A percentile compares a stretch with the other conserved stretches of the same genome.
Evolutionary conservation across 1,139 yeast species (phyloP).

Genomic region (Meyerozyma elateridarum): DNA sequence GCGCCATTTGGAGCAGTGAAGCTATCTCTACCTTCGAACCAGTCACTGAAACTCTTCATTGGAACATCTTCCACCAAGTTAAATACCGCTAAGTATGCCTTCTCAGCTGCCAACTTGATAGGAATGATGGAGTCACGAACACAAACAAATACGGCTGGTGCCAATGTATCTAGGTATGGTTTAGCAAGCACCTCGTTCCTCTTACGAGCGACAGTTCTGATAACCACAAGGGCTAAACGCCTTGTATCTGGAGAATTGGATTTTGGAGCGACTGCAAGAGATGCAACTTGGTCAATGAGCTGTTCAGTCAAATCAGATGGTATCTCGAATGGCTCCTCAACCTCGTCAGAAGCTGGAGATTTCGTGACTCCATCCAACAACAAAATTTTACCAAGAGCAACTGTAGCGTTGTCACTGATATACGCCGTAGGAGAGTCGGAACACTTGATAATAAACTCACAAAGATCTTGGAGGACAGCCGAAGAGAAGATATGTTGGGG

Average conservation of each 20-base stretch:
- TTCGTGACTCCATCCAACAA: slow-evolving; percentile 42
- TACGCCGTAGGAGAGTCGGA: slow-evolving; percentile 46
- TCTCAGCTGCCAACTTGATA: slow-evolving; percentile 90
- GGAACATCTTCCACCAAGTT: slow-evolving; percentile 67
- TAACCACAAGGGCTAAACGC: slow-evolving; percentile 70
- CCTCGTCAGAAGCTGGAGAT: slow-evolving; percentile 29
- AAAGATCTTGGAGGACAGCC: slow-evolving; percentile 44
- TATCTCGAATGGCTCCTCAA: slow-evolving; percentile 25
- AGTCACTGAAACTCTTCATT: slow-evolving; percentile 50
- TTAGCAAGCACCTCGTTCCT: slow-evolving; percentile 45
- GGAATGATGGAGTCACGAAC: slow-evolving; percentile 86
- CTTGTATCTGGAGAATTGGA: slow-evolving; percentile 74
- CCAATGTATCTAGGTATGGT: slow-evolving; percentile 54
- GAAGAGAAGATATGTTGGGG: slow-evolving; percentile 55
- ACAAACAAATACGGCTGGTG: slow-evolving; percentile 73
- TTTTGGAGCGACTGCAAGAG: slow-evolving; percentile 45
- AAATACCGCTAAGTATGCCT: slow-evolving; percentile 74
- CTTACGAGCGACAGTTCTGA: slow-evolving; percentile 69
- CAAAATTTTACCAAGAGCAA: slow-evolving; percentile 81
- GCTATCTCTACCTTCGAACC: slow-evolving; percentile 42
- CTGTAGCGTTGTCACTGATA: slow-evolving; percentile 71
- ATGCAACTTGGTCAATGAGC: slow-evolving; percentile 48
- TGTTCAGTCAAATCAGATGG: slow-evolving; percentile 28
- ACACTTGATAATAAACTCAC: slow-evolving; percentile 44
- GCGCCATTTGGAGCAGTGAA: slow-evolving; percentile 41